phyloP scores from a whole-genome alignment of 345 rosid species.

The Toxicodendron radicans region DNA sequence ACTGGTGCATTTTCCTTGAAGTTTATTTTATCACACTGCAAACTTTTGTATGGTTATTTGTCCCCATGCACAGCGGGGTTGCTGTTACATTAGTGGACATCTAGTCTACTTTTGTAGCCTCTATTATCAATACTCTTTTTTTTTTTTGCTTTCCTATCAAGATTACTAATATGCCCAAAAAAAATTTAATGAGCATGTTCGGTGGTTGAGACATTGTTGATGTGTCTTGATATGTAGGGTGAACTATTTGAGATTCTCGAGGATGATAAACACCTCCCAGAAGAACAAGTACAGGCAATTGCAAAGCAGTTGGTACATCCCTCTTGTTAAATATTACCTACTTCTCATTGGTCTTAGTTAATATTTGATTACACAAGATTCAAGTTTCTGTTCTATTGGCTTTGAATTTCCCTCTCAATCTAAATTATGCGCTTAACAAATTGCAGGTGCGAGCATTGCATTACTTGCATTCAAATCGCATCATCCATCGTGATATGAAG shows the following conservation, averaged over 20 bases:
- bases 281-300: conserved; percentile 97
- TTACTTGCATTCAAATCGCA: conserved; percentile 96
- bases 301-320: conserved; percentile 87
- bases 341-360: not conserved
- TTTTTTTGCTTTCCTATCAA: too few relatives aligned
- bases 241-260: conserved; percentile 94
- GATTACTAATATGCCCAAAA: too few relatives aligned
- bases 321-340: conserved; percentile 11
- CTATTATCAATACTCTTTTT: too few relatives aligned
- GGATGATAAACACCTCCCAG: conserved; percentile 97
- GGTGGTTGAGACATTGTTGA: conserved; percentile 7
- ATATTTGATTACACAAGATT: conserved; percentile 13
- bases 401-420: not conserved
- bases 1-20: not conserved
- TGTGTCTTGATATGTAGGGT: conserved; percentile 53
- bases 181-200: not conserved
- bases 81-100: too few relatives aligned
- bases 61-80: too few relatives aligned
- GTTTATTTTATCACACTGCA: not conserved
- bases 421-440: conserved; percentile 9
- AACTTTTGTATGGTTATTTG: too few relatives aligned
- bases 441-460: conserved; percentile 87
- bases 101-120: too few relatives aligned
- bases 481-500: conserved; percentile 98
- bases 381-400: not conserved